Conservation (phyloP, 257 asterid species). For the Solanum pinnatisectum region DNA sequence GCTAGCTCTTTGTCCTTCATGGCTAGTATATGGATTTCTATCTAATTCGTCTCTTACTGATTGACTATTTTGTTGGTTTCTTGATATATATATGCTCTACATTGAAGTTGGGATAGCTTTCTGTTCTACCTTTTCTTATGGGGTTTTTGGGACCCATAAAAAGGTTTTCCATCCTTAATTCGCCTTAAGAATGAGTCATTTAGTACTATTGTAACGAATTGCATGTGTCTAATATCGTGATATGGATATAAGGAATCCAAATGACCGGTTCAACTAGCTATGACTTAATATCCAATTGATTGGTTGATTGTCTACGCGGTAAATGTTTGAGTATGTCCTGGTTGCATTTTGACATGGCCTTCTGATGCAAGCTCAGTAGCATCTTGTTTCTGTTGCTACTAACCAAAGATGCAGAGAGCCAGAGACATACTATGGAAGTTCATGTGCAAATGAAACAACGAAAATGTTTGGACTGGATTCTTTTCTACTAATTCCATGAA, state of each 20-base stretch:
- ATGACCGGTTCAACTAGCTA: too few relatives aligned
- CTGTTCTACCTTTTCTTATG: neutral
- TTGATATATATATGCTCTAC: neutral
- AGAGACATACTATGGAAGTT: neutral
- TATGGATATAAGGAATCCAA: too few relatives aligned
- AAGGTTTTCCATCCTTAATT: too few relatives aligned
- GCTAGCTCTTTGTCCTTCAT: neutral
- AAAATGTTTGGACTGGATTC: neutral
- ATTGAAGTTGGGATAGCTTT: neutral
- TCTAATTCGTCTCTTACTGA: neutral
- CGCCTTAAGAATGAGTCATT: too few relatives aligned
- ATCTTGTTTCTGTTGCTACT: neutral
- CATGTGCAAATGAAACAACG: neutral
- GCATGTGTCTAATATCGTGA: too few relatives aligned
- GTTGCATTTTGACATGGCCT: neutral
- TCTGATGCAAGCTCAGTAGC: neutral
- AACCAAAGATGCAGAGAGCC: neutral
- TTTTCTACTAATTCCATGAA: neutral
- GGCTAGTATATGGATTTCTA: neutral
- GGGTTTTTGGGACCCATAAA: neutral
- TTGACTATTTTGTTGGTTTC: neutral
- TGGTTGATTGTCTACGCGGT: neutral
- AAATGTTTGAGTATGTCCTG: neutral
- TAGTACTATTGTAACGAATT: too few relatives aligned
- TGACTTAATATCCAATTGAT: neutral